Conservation (phyloP, 2,329 filamentous ascomycete species). For the Colletotrichum sp. region DNA sequence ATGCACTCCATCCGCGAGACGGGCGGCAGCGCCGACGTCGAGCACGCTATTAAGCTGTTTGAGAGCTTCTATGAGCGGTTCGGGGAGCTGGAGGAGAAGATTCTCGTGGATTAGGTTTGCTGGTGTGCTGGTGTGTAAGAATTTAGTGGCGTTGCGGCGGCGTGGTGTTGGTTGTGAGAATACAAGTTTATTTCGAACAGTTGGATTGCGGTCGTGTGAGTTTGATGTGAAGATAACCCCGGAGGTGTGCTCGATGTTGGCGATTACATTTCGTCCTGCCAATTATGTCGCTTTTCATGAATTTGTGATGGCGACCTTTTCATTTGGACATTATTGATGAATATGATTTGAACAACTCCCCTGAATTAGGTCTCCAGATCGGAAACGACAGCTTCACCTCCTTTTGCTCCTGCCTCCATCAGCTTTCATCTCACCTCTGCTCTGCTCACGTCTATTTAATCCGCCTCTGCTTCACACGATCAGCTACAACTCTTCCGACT, state of each 20-base stretch:
- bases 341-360: not conserved
- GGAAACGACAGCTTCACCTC: not conserved
- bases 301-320: not conserved
- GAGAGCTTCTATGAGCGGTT: constrained; percentile 87
- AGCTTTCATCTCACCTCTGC: not conserved
- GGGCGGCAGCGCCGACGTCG: constrained; percentile 85
- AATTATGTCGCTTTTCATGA: accelerated
- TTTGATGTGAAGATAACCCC: no score
- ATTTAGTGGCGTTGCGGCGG: not conserved
- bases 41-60: constrained; percentile 85
- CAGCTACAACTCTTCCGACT: not conserved
- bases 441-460: not conserved
- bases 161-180: not conserved
- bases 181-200: not conserved
- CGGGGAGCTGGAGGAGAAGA: constrained; percentile 80
- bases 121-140: no score
- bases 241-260: no score
- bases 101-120: constrained; percentile 73
- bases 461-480: not conserved
- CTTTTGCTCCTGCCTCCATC: not conserved
- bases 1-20: constrained; percentile 99
- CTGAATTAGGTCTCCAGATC: accelerated
- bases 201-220: not conserved
- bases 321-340: not conserved
- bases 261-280: not conserved